Evolutionary conservation across 2,329 filamentous ascomycete genomes (phyloP), one percentile per base, ranked within the genome.

Genomic region (Cladosporium sp.): DNA sequence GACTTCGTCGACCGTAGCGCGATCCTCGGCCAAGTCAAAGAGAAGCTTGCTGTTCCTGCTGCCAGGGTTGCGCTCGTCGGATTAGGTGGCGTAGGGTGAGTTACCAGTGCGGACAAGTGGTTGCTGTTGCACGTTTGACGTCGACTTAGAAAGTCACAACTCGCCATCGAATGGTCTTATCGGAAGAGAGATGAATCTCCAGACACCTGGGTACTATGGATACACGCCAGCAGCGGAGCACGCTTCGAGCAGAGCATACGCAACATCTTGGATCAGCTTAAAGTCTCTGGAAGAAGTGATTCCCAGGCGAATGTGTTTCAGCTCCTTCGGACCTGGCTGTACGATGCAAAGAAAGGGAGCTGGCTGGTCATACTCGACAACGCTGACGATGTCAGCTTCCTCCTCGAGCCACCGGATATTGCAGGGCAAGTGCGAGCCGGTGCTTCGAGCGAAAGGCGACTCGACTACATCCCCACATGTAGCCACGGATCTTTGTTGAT

Each of bases 21-120:
- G 15, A 22, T 66, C 28, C 54, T 60, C 11, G 14, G 28, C 5
- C 50, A 61, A 19, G 57, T 66, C 28, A 22, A 51, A 12, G 19
- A 56, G 9, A 59, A 59, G 22, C 63, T 64, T n/a, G 59, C 55
- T n/a, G 20, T 17, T 5, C 60, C 59, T 36, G 60, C 49, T 8
- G 54, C 49, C 12, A 51, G 64, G 25, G 49, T 57, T 14, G 65
- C 65, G 5, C 64, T 67, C 34, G 47, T 64, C 2, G 65, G 65
- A n/a, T 34, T 66, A 0, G 65, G 65, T 6, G 66, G 66, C 12
- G 60, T 67, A 6, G 65, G 63, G 65, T 66, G 62, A 34, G 63
- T 2, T 11, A 5, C 17, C 38, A 42, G 22, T 14, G 9, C 42
- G 22, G 12, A 14, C 22, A 20, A 34, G 30, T 34, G 30, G 11